Base-by-base conservation (phyloP, 2,329 filamentous ascomycete species). In the Didymella glomerata region DNA sequence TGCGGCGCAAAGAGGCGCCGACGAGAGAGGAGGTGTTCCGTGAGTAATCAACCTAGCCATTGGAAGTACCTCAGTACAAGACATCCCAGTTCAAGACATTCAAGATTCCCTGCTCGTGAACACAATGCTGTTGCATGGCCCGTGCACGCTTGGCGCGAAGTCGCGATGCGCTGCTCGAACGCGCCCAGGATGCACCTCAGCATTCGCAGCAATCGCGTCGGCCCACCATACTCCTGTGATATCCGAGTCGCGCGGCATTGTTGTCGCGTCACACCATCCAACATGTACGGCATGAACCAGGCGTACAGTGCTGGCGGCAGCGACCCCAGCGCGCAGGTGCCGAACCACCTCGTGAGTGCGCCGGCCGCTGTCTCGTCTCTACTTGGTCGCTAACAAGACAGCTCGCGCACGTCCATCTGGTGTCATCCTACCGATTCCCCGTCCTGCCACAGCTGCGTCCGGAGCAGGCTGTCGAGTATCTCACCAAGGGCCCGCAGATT, bases 391-490 rank as follows among this genome's bases (percentile, higher is more conserved):
- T 71, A 54, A 70, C 54, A 45, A 44, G 40, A 44, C 59, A 95
- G 91, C 86, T 96, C 73, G 89, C 88, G 52, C 94, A 98, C 81
- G 87, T 97, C 68, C 94, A 98, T 77, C 87, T 97, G 62, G 83
- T 97, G 64, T 97, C 93, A 48, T 89, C 88, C 40, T 90, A 90
- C 76, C 86, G 90, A 70, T 97, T 93, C 77, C 91, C 94, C 2
- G 80, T 86, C 60, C 86, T 90, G 72, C 87, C 87, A 49, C 85
- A 86, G 51, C 83, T 96, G 66, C 87, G 89, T 68, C 83, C 91
- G 28, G 86, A 90, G 57, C 90, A 93, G 65, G 91, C 94, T 25
- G 89, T 92, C 61, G 89, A 91, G 71, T 94, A 92, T 84, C 86
- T 98, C 61, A 84, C 93, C 73, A 87, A 88, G 70, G 93, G 93